Base-by-base conservation (phyloP, 2,329 filamentous ascomycete species). In the Onygenales sp. region DNA sequence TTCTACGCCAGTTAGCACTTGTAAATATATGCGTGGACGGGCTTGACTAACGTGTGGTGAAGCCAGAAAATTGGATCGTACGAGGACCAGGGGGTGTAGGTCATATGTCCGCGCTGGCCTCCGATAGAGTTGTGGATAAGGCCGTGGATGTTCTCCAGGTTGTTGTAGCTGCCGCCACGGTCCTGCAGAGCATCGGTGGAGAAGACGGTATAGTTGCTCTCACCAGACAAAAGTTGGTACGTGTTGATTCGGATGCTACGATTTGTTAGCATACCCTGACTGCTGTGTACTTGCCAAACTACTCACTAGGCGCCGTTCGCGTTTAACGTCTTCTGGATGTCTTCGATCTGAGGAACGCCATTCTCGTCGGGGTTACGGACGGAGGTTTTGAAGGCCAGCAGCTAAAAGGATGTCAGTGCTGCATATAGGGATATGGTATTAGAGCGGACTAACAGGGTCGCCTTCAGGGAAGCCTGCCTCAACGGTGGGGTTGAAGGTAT, bases 51-150 rank as follows among this genome's bases (percentile, higher is more conserved):
- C 72, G 67, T 61, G 61, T 92, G 88, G 62, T 92, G 87, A 7
- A 92, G 70, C 70, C 85, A 87, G 68, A 92, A 91, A 10, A 88
- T 72, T 0, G 88, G 88, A 63, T 94, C 88, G 64, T 88, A 94
- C 0, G 85, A 80, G 1, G 87, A 86, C 60, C 86, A 85, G 14
- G 83, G 81, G 34, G 84, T 81, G 66, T 81, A 86, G 42, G 78
- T 81, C 80, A 87, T 86, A 61, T 88, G 85, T 1, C 86, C 85
- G 37, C 77, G 76, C 54, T 70, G 67, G 51, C 78, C 70, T 34
- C 79, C 86, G 3, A 78, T 74, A 48, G 78, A 74, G 34, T 77
- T 77, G 57, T 78, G 76, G 36, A 77, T 69, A 33, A 63, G 66
- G 58, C 75, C 74, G 57, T 78, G 76, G 21, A 78, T 59, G 27